These are phyloP conservation scores for Kodamaea sp. DNA, from an alignment of 1,139 yeast genomes.

Conservation along the genomic window DNA sequence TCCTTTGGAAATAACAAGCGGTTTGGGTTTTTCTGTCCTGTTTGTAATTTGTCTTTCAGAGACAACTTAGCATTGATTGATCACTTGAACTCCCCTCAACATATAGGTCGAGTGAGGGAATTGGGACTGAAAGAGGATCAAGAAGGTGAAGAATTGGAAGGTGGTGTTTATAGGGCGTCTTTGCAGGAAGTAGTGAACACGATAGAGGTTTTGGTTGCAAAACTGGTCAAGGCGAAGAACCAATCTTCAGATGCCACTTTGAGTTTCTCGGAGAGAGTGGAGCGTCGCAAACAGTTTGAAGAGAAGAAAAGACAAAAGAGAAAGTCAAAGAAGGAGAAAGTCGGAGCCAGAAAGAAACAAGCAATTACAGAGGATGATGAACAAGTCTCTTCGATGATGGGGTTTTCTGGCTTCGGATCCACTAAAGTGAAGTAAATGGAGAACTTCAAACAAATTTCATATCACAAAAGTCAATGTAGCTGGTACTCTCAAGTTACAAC, in stretches of 20 bases:
- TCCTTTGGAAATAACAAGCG: conserved; percentile 49
- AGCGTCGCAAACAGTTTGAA: conserved; percentile 42
- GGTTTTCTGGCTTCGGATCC: conserved; percentile 53
- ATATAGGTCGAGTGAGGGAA: conserved; percentile 31
- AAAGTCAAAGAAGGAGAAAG: conserved; percentile 19
- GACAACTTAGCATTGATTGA: conserved; percentile 81
- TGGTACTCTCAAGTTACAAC: no score
- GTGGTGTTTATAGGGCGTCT: conserved; percentile 36
- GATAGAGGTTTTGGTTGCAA: conserved; percentile 33
- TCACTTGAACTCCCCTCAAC: conserved; percentile 76
- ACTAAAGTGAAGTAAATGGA: conserved; percentile 18
- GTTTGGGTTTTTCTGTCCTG: conserved; percentile 82
- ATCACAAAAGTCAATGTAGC: no score
- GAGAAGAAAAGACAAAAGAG: conserved; percentile 32
- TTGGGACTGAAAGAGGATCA: conserved; percentile 18
- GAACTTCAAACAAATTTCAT: no score
- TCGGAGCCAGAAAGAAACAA: conserved; percentile 6
- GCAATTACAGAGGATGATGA: conserved; percentile 12
- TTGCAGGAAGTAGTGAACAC: conserved; percentile 32
- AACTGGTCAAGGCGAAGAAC: conserved; percentile 20
- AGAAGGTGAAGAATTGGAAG: conserved; percentile 33
- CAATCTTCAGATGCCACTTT: conserved; percentile 7
- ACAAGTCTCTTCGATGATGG: conserved; percentile 54
- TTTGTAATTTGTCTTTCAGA: conserved; percentile 75
- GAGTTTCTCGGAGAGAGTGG: conserved; percentile 45